Evolutionary conservation across 805 yeast species (phyloP), one percentile per base, ranked within the genome.

Genomic region (Metschnikowia aberdeeniae): DNA sequence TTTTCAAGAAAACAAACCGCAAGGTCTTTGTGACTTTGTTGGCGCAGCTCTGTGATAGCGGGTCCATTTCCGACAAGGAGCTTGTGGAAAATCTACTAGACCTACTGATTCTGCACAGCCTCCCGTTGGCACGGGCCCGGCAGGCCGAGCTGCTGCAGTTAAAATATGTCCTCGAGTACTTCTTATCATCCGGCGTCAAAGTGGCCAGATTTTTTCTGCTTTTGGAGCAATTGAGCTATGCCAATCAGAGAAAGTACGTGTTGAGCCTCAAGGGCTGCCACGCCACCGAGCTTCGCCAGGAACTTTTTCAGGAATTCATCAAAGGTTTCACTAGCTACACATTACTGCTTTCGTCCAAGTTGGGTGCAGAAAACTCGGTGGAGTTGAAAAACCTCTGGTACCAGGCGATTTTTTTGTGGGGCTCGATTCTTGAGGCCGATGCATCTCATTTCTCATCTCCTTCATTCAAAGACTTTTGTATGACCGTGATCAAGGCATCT

Each of bases 11-110:
- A 8, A 44, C 63, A 4, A 34, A 65, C 8, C 47, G 54, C 31
- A 58, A 56, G 41, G 54, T 55, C 12, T 69, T 70, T 46, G 47
- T 55, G 5, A 47, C 57, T 4, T 53, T 70, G 13, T 60, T 56
- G 45, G 52, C 54, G 34, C 70, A 67, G 47, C 52, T 69, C 24
- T 57, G 60, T 26, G 47, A 54, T 12, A 47, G 46, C 14, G 44
- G 46, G 2, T 45, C 58, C 3, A 50, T 66, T 6, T 34, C 52
- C 5, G 59, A 60, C 13, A 48, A 54, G 17, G 66, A 68, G 35
- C 63, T 60, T 43, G 38, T 56, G 28, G 52, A 60, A n/a, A 47
- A 49, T 19, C 48, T 68, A 4, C 50, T 68, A 11, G 64, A 62
- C 32, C 47, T 60, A 11, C 35, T 44, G 17, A 35, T 31, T 12